Base-by-base conservation (phyloP, 2,329 filamentous ascomycete genomes). In the Calonectria montana region DNA sequence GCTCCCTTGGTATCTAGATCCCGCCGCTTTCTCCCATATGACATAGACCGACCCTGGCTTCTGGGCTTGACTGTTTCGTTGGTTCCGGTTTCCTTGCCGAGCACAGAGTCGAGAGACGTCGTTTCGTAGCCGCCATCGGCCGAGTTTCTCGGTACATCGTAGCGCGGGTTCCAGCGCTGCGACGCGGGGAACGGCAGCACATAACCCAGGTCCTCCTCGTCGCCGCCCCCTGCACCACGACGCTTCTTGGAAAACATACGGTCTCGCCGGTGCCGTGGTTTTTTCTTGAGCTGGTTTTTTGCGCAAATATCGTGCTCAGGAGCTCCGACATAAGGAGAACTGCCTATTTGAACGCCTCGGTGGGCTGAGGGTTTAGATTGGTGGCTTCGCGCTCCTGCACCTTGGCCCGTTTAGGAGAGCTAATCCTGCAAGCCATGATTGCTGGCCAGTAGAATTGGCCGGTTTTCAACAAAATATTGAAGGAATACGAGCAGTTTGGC, bases 101-200 rank as follows among this genome's bases (percentile, higher is more conserved):
- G 63, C 21, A 25, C 45, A 4, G 74, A 39, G 21, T 67, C 63
- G 10, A 63, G 29, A 12, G 67, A 53, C 6, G 25, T 57, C 4
- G 16, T 5, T 27, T 29, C 15, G 4, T 62, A 39, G 2, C 29
- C 50, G 35, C 16, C 29, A 3, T 76, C 73, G 16, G 73, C 8
- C 4, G 77, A 79, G 57, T 73, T 79, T 63, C 75, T 69, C n/a
- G 73, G 74, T 21, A 75, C 78, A 41, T 59, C 71, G 66, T 80
- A 81, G 25, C 73, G 65, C 4, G 78, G 78, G 37, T 80, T 80
- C 79, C 79, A 81, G n/a, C 76, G 78, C 45, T 77, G 70, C 10
- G 76, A 76, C 1, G 43, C 47, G 1, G 74, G 75, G 69, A 63
- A 79, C 4, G 74, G 70, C 12, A 80, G 69, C 7, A 57, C 43